Evolutionary conservation across 2,329 filamentous ascomycete genomes (phyloP), one percentile per base, ranked within the genome.

Genomic region (Ophiocordyceps camponoti-rufipedis): DNA sequence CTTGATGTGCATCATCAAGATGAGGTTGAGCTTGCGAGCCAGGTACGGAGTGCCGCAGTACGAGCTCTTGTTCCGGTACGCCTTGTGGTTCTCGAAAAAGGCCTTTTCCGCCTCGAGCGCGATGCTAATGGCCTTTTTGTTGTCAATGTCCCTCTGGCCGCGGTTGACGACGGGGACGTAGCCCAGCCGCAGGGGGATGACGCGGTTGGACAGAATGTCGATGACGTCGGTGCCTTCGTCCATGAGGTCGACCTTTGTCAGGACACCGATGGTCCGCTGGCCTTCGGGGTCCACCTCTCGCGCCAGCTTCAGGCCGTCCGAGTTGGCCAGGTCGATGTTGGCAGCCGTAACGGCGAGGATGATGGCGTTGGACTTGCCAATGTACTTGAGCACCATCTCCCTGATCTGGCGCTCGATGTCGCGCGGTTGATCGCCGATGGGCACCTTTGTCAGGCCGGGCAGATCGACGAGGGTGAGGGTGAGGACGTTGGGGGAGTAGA

Each of bases 1-100:
- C 68, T 98, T 98, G 71, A 98, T 98, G 70, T 98, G 91, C 91
- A 98, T 98, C 89, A 98, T 96, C 54, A 98, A 75, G 59, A 98
- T 96, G 57, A 98, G 72, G 66, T 98, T 98, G 49, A 98, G 77
- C 68, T 98, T 98, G 54, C 89, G 80, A 4, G 91, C 91, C 48
- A 98, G 72, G 60, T 98, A 98, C 4, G 91, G 91, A 3, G 91
- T 98, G 62, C 91, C 91, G 64, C 91, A 98, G 72, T 98, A 98
- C 6, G 88, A 85, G 60, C 86, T 88, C 78, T 98, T 98, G 68
- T 96, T 98, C 49, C 88, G 78, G 66, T 98, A 98, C 32, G 91
- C 89, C 69, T 93, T 94, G 75, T 98, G 91, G 64, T 89, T 89
- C 57, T 98, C 91, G 62, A 98, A 98, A 64, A 94, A 98, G 61